Evolutionary conservation across 305 asterid genomes (phyloP).

Genomic region (Fraxinus dipetala): DNA sequence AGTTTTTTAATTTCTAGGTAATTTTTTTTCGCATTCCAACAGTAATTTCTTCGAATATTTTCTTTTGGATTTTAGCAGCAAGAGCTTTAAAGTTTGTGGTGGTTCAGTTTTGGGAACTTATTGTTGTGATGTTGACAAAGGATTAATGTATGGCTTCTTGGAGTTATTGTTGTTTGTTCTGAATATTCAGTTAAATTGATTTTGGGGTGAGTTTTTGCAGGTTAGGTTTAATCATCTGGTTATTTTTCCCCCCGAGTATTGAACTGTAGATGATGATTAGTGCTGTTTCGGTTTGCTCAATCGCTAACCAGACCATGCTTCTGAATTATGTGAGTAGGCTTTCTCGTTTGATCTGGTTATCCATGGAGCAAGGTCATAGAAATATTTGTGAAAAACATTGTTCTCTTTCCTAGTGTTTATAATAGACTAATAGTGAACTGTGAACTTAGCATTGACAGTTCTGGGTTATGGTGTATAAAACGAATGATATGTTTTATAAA

Average conservation of each 20-base stretch:
- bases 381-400: neutral
- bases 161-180: neutral
- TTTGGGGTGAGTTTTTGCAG: conserved; percentile 26
- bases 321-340: conserved; percentile 38
- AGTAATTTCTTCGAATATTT: neutral
- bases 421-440: neutral
- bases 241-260: neutral
- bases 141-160: neutral
- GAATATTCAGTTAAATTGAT: neutral
- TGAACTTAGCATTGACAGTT: neutral
- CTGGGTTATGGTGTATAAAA: neutral
- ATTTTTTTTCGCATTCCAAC: too few species aligned
- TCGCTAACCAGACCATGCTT: conserved; percentile 28
- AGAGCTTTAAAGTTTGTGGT: neutral
- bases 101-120: neutral
- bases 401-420: neutral
- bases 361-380: neutral
- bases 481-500: neutral
- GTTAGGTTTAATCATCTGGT: neutral
- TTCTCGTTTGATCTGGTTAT: conserved; percentile 1
- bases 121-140: neutral
- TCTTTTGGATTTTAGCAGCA: neutral
- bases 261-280: conserved; percentile 29
- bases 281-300: conserved; percentile 35
- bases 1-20: too few species aligned